Evolutionary conservation across 2,329 filamentous ascomycete species (phyloP).

Genomic region (Phaeosphaeriaceae sp.): DNA sequence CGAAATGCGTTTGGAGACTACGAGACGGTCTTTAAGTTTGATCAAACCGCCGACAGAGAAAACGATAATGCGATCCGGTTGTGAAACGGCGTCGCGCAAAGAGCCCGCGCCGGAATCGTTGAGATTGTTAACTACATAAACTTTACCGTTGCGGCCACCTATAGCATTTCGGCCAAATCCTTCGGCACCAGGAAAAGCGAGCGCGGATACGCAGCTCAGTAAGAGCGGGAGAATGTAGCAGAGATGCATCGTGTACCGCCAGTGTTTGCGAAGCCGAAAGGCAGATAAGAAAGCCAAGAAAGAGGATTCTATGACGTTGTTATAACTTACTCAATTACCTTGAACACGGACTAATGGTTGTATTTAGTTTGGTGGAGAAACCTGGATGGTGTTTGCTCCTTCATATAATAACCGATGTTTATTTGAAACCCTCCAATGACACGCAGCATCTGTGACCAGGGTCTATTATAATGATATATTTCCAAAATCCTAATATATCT

Average conservation of each 20-base stretch:
- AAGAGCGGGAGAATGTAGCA: constrained; percentile 23
- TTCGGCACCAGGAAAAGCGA: constrained; percentile 59
- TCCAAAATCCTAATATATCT: neutral
- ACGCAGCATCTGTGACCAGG: neutral
- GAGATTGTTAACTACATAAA: constrained; percentile 59
- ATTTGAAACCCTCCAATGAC: constrained; percentile 19
- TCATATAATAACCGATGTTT: constrained; percentile 12
- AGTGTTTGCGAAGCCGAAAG: too few species aligned
- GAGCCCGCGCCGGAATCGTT: constrained; percentile 58
- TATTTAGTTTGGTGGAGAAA: constrained; percentile 1
- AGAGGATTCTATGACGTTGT: neutral
- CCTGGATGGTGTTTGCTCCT: constrained; percentile 8
- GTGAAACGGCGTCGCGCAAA: constrained; percentile 58
- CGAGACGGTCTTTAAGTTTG: constrained; percentile 55
- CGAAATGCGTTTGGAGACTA: constrained; percentile 57
- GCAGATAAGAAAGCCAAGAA: neutral
- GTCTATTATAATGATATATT: neutral
- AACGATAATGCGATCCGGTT: constrained; percentile 57
- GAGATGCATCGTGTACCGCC: constrained; percentile 17
- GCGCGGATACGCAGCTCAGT: constrained; percentile 20
- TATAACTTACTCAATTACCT: neutral
- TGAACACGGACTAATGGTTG: neutral
- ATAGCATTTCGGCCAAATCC: constrained; percentile 57
- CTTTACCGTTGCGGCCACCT: constrained; percentile 55
- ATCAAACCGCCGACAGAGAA: constrained; percentile 60